Evolutionary conservation across 306 rosid genomes (phyloP).

Genomic region (Geum urbanum): DNA sequence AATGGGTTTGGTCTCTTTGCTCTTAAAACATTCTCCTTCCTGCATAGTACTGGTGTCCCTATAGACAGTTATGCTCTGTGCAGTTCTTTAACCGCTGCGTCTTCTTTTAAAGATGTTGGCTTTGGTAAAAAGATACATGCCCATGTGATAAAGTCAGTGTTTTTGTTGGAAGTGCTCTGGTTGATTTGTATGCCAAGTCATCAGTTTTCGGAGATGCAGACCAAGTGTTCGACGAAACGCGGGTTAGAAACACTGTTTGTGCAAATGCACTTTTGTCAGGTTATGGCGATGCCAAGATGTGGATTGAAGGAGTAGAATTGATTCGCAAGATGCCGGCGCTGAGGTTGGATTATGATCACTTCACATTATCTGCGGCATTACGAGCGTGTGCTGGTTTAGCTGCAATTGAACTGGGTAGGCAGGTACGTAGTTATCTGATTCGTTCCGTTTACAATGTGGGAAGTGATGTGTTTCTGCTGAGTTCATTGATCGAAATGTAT

Average conservation of each 20-base stretch:
- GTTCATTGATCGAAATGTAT: constrained; percentile 72
- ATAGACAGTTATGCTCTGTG: constrained; percentile 62
- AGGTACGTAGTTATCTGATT: constrained; percentile 51
- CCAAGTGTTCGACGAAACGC: constrained; percentile 70
- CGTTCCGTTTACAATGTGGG: constrained; percentile 34
- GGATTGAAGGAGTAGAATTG: constrained; percentile 51
- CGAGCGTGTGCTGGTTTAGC: constrained; percentile 64
- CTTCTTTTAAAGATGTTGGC: constrained; percentile 32
- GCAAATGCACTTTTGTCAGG: constrained; percentile 67
- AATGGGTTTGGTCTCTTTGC: constrained; percentile 44
- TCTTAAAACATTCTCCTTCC: constrained; percentile 50
- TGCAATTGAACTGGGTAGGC: constrained; percentile 56
- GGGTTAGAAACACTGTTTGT: constrained; percentile 54
- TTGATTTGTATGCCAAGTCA: constrained; percentile 49
- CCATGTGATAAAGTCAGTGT: constrained; percentile 49
- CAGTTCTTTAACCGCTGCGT: constrained; percentile 53
- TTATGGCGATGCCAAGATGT: constrained; percentile 52
- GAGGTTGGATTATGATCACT: constrained; percentile 55
- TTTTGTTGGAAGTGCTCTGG: constrained; percentile 70
- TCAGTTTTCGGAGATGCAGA: constrained; percentile 42
- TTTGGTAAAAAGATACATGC: constrained; percentile 58
- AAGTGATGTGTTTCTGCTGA: constrained; percentile 56
- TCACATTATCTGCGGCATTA: constrained; percentile 59
- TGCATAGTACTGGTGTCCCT: constrained; percentile 49
- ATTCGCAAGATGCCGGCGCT: constrained; percentile 50